Base-by-base conservation (phyloP, 148 eudicot species). In the Cornus florida region DNA sequence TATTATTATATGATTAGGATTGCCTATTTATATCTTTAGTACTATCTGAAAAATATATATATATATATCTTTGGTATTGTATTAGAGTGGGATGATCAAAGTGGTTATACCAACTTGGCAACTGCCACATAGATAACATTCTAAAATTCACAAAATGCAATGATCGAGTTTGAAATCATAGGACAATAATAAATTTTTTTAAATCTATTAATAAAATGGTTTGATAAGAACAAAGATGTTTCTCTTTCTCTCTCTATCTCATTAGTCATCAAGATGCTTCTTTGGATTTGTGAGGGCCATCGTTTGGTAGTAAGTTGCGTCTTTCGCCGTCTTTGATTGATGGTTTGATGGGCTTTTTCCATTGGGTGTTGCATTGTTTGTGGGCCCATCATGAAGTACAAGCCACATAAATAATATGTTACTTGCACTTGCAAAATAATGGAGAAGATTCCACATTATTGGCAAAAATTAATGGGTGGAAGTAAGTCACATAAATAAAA, bases 71-170 rank as follows among this genome's bases (percentile, higher is more conserved):
- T 53, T 53, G 0, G 3, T 16, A 13, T 0, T 53, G 3, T 11
- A 53, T 53, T 11, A 53, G 19, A 14, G 2, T 11, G 59, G 39
- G 43, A 73, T 32, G 75, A 17, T 50, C n/a, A 73, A 12, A 73
- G 75, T 39, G 14, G 75, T 31, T 53, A 32, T 31, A 73, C 75
- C 75, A 56, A 73, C 75, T 43, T 23, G 53, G 53, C 75, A 50
- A 48, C 75, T 2, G 32, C 38, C n/a, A 11, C 28, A 48, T 2
- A 9, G 39, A 50, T 22, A 23, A 50, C 0, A 20, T 72, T 10
- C n/a, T 4, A 23, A 12, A 72, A 22, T 22, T 22, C 28, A 71
- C 9, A 43, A 11, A 11, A 53, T 53, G 59, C 59, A 53, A 53
- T 53, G 4, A 53, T 53, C 12, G 48, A 43, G 8, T 43, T 43